Evolutionary conservation across 768 basidiomycete genomes (phyloP), one percentile per base, ranked within the genome.

Genomic region (Kwoniella sp.): DNA sequence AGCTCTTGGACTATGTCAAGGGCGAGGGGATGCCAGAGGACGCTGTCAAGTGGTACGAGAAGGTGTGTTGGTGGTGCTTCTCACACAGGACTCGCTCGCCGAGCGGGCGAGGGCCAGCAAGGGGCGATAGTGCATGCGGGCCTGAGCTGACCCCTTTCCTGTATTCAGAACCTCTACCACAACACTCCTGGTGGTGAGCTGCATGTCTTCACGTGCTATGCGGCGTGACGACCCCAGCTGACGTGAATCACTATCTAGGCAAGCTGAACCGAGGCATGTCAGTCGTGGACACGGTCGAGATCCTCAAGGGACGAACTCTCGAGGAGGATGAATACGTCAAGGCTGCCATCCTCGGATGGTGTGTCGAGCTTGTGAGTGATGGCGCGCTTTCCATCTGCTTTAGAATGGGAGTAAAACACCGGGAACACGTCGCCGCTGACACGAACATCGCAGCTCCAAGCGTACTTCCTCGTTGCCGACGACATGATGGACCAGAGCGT

Each of bases 361-460:
- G 87, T 74, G 84, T 99, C 63, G 93, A 98, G 76, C 79, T 96
- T 56, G 92, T 92, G 57, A 62, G 88, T 80, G n/a, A 8, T 33
- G 9, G n/a, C n/a, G n/a, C n/a, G n/a, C 17, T 39, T 39, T 41
- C 28, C n/a, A 27, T 45, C 29, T 45, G 15, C 20, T 32, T 11
- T 3, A 3, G 23, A 28, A 37, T 6, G 20, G 29, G 20, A 40
- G 15, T 40, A 41, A 17, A 31, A 27, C 39, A n/a, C n/a, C 22
- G 31, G 31, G 15, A n/a, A n/a, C n/a, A n/a, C n/a, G n/a, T n/a
- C n/a, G n/a, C n/a, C n/a, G n/a, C n/a, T n/a, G n/a, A n/a, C n/a
- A n/a, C n/a, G n/a, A n/a, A n/a, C n/a, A n/a, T n/a, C n/a, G n/a
- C 65, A 93, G 89, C 82, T 99, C 7, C 93, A 98, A 84, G 91